Conservation (phyloP, 1,284 basidiomycete genomes). For the Heterobasidion occidentale region DNA sequence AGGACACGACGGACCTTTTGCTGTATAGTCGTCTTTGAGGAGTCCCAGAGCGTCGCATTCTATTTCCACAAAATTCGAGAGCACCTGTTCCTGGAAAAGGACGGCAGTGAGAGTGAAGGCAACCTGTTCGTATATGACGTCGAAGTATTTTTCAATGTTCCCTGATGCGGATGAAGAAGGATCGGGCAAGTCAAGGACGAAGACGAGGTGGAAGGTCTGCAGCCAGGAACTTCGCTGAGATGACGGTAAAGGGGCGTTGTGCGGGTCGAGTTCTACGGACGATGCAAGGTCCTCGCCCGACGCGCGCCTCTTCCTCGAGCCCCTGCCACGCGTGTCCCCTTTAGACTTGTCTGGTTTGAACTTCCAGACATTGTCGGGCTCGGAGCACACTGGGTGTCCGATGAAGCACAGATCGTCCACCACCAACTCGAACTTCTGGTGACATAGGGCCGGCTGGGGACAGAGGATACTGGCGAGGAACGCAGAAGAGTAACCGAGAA, state of each 20-base stretch:
- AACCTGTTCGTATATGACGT: constrained; percentile 81
- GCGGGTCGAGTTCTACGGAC: constrained; percentile 8
- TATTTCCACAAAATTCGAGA: constrained; percentile 73
- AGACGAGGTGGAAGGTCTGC: constrained; percentile 80
- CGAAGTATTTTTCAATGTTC: constrained; percentile 73
- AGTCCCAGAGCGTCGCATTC: constrained; percentile 65
- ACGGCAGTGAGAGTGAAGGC: constrained; percentile 86
- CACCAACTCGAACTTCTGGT: constrained; percentile 90
- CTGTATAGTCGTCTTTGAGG: constrained; percentile 61
- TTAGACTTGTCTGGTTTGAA: constrained; percentile 56
- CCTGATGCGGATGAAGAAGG: constrained; percentile 73
- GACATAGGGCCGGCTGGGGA: constrained; percentile 75
- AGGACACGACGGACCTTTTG: constrained; percentile 39
- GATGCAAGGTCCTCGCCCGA: constrained; percentile 5
- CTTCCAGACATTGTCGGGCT: constrained; percentile 65
- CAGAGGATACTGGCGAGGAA: constrained; percentile 81
- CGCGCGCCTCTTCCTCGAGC: constrained; percentile 32
- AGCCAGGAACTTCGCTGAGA: constrained; percentile 41
- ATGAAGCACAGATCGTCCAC: constrained; percentile 94
- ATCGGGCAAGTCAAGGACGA: constrained; percentile 87
- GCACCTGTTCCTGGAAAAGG: constrained; percentile 79
- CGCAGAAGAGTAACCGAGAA: constrained; percentile 77
- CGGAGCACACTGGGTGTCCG: constrained; percentile 87
- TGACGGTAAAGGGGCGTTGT: background rate
- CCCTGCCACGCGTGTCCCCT: constrained; percentile 42